Evolutionary conservation across 208 protist species (phyloP).

Genomic region (Crithidia brevicula): DNA sequence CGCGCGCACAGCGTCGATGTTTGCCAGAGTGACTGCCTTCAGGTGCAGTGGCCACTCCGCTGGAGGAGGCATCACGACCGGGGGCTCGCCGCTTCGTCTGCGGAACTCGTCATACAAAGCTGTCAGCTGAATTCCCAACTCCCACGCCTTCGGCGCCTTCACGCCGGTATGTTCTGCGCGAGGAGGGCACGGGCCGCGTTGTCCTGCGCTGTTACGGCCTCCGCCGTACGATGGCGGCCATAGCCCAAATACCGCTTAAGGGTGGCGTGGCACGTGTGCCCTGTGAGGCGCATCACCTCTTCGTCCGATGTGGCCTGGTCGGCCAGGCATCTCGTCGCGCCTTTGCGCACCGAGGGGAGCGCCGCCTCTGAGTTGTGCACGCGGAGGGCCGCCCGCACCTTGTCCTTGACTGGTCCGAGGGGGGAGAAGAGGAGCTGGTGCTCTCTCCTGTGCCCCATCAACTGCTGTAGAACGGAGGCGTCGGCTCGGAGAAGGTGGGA

Average conservation of each 20-base stretch:
- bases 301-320: too few species aligned
- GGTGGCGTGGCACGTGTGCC: too few species aligned
- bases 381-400: neutral
- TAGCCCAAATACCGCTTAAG: too few species aligned
- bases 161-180: too few species aligned
- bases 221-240: too few species aligned
- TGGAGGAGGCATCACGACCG: neutral
- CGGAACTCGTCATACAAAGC: neutral
- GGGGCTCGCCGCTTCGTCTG: neutral
- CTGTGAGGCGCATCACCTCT: too few species aligned
- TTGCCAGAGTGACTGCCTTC: neutral
- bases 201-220: too few species aligned
- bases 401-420: neutral
- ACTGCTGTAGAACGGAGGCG: neutral
- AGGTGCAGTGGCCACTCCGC: neutral
- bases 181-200: slow-evolving; percentile 3
- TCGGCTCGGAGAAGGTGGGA: neutral
- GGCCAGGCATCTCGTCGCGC: neutral
- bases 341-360: neutral
- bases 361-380: neutral
- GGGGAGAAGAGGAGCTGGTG: neutral
- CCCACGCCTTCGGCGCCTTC: slow-evolving; percentile 2
- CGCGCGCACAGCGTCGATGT: neutral
- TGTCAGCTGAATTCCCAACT: neutral
- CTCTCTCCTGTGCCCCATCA: neutral